Conservation (phyloP, 345 rosid species). For the Hypericum perforatum region DNA sequence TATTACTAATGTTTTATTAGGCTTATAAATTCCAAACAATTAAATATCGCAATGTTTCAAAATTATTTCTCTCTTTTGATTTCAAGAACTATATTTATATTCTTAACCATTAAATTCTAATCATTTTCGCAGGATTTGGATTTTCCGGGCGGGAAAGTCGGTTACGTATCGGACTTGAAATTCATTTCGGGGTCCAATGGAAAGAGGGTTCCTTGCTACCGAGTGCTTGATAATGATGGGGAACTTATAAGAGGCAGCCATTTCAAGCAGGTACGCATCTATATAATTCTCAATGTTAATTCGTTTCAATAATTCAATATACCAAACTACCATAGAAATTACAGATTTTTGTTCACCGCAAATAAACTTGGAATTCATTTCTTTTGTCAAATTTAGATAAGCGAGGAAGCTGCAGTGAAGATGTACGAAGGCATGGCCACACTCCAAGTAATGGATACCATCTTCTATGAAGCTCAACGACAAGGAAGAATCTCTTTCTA, state of each 20-base stretch:
- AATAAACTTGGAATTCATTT: neutral
- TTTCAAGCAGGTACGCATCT: constrained; percentile 31
- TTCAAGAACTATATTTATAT: neutral
- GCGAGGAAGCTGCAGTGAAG: constrained; percentile 46
- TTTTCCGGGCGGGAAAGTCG: constrained; percentile 69
- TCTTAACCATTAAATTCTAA: neutral
- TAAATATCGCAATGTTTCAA: too few species aligned
- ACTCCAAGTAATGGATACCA: constrained; percentile 63
- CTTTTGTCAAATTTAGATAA: constrained; percentile 24
- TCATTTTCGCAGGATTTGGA: constrained; percentile 38
- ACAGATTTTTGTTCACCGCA: neutral
- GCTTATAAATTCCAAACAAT: too few species aligned
- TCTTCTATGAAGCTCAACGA: constrained; percentile 70
- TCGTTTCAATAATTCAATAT: too few species aligned
- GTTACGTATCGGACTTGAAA: constrained; percentile 35
- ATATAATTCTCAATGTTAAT: neutral
- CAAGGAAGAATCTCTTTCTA: constrained; percentile 81
- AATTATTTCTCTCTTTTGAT: neutral
- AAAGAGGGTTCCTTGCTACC: constrained; percentile 48
- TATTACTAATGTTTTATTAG: too few species aligned
- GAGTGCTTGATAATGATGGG: constrained; percentile 49
- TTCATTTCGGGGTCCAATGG: constrained; percentile 38
- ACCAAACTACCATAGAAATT: too few species aligned
- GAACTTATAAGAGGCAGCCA: constrained; percentile 13
- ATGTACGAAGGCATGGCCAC: constrained; percentile 62